A percentile compares a stretch with the other conserved stretches of the same genome.
phyloP scores from a whole-genome alignment of 352 stramenopile genomes.

The Ophiocytium majus region DNA sequence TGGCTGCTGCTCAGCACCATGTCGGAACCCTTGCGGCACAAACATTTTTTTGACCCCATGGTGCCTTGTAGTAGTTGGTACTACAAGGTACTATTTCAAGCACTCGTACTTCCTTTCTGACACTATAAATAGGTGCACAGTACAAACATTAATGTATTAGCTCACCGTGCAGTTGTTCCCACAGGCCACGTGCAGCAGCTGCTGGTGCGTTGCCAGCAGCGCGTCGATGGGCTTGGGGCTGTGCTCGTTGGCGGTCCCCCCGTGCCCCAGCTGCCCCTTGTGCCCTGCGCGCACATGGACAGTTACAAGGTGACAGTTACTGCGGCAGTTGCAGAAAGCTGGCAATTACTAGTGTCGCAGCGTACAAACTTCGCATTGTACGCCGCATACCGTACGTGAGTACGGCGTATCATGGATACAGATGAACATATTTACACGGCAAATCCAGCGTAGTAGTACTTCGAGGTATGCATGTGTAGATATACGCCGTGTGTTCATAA shows the following conservation, averaged over 20 bases:
- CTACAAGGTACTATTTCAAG: neutral
- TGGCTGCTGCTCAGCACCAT: neutral
- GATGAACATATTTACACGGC: too few relatives aligned
- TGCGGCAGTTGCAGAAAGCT: too few relatives aligned
- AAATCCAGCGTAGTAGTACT: too few relatives aligned
- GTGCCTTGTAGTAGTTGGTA: neutral
- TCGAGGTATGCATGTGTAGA: too few relatives aligned
- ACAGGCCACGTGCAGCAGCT: conserved; percentile 45
- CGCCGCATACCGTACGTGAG: too few relatives aligned
- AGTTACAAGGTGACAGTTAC: conserved; percentile 22
- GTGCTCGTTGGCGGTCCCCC: conserved; percentile 32
- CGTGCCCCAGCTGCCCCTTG: conserved; percentile 55
- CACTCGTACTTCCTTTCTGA: neutral
- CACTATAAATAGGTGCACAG: too few relatives aligned
- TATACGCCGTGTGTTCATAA: too few relatives aligned
- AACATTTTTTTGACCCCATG: neutral
- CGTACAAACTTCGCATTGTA: too few relatives aligned
- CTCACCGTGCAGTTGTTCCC: conserved; percentile 54
- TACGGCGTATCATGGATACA: too few relatives aligned
- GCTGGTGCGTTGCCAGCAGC: conserved; percentile 32
- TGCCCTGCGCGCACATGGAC: conserved; percentile 29
- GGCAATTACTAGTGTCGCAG: too few relatives aligned
- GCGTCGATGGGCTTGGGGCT: conserved; percentile 32
- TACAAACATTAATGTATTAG: conserved; percentile 16
- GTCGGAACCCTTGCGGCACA: neutral